A percentile compares a stretch with the other conserved stretches of the same genome.
These are phyloP conservation scores for Macroventuria anomochaeta DNA, from an alignment of 2,329 filamentous ascomycete species.

Conservation along the genomic window DNA sequence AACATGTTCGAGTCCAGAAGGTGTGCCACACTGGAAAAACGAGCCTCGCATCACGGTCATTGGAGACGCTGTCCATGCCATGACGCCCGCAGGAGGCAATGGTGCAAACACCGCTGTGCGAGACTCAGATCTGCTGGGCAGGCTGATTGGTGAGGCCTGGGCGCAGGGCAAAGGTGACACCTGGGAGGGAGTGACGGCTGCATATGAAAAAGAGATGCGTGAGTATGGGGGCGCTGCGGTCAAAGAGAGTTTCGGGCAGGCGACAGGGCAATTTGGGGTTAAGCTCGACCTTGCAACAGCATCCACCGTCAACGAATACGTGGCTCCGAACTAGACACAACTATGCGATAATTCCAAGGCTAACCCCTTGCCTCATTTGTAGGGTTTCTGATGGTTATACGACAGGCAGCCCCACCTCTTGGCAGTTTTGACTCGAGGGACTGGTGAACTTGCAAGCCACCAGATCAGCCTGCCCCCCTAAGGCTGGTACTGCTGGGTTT, in stretches of 20 bases:
- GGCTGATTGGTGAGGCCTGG: slow-evolving; percentile 40
- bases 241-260: slow-evolving; percentile 57
- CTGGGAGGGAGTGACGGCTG: slow-evolving; percentile 45
- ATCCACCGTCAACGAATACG: slow-evolving; percentile 26
- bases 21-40: slow-evolving; percentile 67
- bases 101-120: slow-evolving; percentile 56
- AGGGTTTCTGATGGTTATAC: too few relatives aligned
- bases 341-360: too few relatives aligned
- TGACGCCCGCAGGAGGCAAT: slow-evolving; percentile 56
- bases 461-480: too few relatives aligned
- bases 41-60: slow-evolving; percentile 59
- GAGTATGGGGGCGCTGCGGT: slow-evolving; percentile 53
- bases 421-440: too few relatives aligned
- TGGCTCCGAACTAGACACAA: slow-evolving; percentile 23
- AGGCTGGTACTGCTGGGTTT: too few relatives aligned
- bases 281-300: slow-evolving; percentile 28
- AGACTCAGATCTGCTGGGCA: slow-evolving; percentile 53
- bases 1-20: slow-evolving; percentile 65
- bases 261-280: slow-evolving; percentile 21
- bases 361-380: too few relatives aligned
- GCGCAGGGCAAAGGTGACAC: slow-evolving; percentile 27
- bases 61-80: slow-evolving; percentile 55
- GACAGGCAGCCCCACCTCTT: too few relatives aligned
- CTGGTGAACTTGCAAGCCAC: too few relatives aligned
- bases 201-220: slow-evolving; percentile 49